These are phyloP conservation scores for Penicillium goetzii DNA, from an alignment of 495 filamentous ascomycete species.

Conservation along the genomic window DNA sequence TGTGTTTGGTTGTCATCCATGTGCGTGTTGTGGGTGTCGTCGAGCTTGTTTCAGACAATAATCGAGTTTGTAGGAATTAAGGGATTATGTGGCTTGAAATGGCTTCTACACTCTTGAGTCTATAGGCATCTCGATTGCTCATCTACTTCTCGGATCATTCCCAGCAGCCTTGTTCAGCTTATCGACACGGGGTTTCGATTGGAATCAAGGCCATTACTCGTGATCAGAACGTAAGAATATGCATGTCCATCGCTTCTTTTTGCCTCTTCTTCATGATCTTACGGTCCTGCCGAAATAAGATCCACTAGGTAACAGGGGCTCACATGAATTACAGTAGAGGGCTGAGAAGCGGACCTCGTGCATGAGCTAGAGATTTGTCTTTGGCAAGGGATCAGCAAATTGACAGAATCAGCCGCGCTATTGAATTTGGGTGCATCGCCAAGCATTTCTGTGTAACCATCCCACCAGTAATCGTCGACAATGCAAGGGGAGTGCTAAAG, in stretches of 20 bases:
- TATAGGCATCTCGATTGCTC: too few relatives aligned
- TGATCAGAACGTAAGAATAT: too few relatives aligned
- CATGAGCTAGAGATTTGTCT: background rate
- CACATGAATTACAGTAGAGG: background rate
- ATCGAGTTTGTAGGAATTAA: background rate
- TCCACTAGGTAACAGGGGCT: background rate
- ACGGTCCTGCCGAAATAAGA: background rate
- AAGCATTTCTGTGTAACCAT: background rate
- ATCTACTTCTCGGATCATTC: too few relatives aligned
- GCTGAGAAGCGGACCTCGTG: background rate
- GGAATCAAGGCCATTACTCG: too few relatives aligned
- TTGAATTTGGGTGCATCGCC: slow-evolving; percentile 6
- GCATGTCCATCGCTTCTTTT: background rate
- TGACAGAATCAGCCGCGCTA: background rate
- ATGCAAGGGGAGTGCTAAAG: background rate
- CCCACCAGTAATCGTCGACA: background rate
- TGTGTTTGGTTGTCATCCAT: background rate
- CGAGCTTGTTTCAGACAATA: background rate
- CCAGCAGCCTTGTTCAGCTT: too few relatives aligned
- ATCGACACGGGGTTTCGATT: too few relatives aligned
- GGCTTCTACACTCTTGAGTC: background rate
- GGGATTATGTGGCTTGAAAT: background rate
- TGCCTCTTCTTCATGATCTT: background rate
- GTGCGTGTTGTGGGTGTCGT: background rate
- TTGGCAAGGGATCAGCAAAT: background rate